Evolutionary conservation across 768 basidiomycete genomes (phyloP), one percentile per base, ranked within the genome.

Genomic region (Harrya chromipes): DNA sequence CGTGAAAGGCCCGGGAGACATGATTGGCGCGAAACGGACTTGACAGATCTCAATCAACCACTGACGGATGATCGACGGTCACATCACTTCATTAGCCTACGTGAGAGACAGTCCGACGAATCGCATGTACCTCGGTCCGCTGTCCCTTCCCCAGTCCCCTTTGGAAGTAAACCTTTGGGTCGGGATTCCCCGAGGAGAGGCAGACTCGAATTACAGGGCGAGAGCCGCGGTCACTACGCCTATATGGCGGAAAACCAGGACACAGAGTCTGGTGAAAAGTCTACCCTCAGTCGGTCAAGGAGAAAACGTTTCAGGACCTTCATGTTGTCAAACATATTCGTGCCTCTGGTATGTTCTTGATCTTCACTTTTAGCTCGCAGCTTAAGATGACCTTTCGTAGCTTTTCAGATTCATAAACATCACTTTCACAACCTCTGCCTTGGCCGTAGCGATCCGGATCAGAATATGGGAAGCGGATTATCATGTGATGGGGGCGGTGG

Each of bases 341-440:
- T 90, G 44, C 90, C 90, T 43, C 62, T 93, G 72, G 90, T 90
- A 57, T 46, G 80, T 68, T 37, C 20, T 20, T 43, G 16, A 10
- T 20, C 26, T 42, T 45, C 10, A 40, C 24, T n/a, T 36, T 48
- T 51, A 26, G 26, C 38, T 40, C 26, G 14, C 31, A 29, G 43
- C 23, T 24, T 24, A 47, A 49, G 14, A 52, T 59, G 47, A 64
- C 50, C 43, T 19, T 16, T 27, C 38, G 42, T 56, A 93, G 90
- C 74, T 94, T 34, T 90, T 93, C 65, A 86, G 92, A 46, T 77
- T 90, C 57, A 78, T 85, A 65, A 94, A 94, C 63, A 84, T 95
- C 55, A 74, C 84, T 9, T 87, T 94, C 59, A 93, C 87, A 12
- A 80, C 84, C 14, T 77, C 84, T 35, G 86, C 89, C 2, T 79